Percentiles rank a stretch among this genome's conserved stretches.
Conservation (phyloP, 148 eudicot genomes). For the Camellia japonica region DNA sequence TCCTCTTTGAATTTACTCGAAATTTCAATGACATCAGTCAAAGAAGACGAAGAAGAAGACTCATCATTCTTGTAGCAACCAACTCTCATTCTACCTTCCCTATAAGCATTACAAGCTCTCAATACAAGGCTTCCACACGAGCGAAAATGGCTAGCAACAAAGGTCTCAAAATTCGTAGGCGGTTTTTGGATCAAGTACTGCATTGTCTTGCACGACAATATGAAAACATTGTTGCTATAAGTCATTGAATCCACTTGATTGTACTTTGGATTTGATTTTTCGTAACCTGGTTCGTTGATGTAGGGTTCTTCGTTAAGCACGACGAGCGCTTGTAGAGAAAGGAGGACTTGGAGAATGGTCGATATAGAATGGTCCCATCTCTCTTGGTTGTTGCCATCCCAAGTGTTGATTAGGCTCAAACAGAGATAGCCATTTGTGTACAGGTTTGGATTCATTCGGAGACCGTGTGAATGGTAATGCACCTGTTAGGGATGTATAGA, state of each 20-base stretch:
- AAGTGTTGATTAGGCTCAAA: slow-evolving; percentile 68
- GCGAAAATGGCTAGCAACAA: slow-evolving; percentile 40
- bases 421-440: slow-evolving; percentile 50
- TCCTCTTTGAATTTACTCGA: slow-evolving; percentile 14
- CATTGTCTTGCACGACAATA: slow-evolving; percentile 50
- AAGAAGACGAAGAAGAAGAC: too few relatives aligned
- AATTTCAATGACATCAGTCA: not conserved
- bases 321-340: too few relatives aligned
- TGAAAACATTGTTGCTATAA: slow-evolving; percentile 45
- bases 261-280: not conserved
- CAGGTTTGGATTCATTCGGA: slow-evolving; percentile 64
- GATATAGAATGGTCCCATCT: slow-evolving; percentile 33
- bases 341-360: too few relatives aligned
- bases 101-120: slow-evolving; percentile 36
- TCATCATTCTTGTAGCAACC: slow-evolving; percentile 25
- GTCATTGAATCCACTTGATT: slow-evolving; percentile 17
- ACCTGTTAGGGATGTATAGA: not conserved
- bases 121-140: slow-evolving; percentile 28
- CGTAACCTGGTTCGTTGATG: slow-evolving; percentile 54
- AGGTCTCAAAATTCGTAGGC: slow-evolving; percentile 40
- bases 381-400: slow-evolving; percentile 41
- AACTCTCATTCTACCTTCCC: slow-evolving; percentile 27
- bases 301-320: slow-evolving; percentile 27
- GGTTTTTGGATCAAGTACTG: slow-evolving; percentile 25
- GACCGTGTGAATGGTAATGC: slow-evolving; percentile 47